These are phyloP conservation scores for Phytophthora quininea DNA, from an alignment of 352 stramenopile species.

Conservation along the genomic window DNA sequence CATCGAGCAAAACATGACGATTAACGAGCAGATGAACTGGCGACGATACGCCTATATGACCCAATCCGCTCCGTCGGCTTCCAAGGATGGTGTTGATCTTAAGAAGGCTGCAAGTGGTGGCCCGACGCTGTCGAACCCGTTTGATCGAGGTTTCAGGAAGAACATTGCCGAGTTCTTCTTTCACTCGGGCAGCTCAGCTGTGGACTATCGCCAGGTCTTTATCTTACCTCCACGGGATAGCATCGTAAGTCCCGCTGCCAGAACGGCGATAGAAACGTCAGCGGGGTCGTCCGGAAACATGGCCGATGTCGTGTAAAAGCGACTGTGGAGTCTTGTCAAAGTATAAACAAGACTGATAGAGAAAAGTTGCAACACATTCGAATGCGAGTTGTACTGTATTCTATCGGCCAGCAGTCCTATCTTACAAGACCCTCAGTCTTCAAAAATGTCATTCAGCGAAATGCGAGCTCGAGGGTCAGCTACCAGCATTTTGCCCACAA, in stretches of 20 bases:
- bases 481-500: constrained; percentile 51
- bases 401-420: no score
- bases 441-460: constrained; percentile 39
- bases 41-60: constrained; percentile 74
- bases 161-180: constrained; percentile 62
- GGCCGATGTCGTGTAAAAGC: constrained; percentile 32
- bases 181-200: constrained; percentile 34
- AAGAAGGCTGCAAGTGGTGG: constrained; percentile 20
- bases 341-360: constrained; percentile 15
- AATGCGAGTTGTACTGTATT: no score
- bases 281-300: constrained; percentile 13
- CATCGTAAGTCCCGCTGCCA: constrained; percentile 21
- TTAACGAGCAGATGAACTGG: constrained; percentile 89
- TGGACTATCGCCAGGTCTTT: constrained; percentile 55
- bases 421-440: no score
- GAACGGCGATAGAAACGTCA: constrained; percentile 16
- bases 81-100: constrained; percentile 7
- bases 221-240: constrained; percentile 18
- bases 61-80: constrained; percentile 1
- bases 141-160: constrained; percentile 44
- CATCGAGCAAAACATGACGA: constrained; percentile 71
- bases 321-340: background rate
- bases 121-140: constrained; percentile 41
- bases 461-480: constrained; percentile 41
- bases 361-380: no score